Evolutionary conservation across 2,329 filamentous ascomycete genomes (phyloP).

Genomic region (Blastomyces silverae): DNA sequence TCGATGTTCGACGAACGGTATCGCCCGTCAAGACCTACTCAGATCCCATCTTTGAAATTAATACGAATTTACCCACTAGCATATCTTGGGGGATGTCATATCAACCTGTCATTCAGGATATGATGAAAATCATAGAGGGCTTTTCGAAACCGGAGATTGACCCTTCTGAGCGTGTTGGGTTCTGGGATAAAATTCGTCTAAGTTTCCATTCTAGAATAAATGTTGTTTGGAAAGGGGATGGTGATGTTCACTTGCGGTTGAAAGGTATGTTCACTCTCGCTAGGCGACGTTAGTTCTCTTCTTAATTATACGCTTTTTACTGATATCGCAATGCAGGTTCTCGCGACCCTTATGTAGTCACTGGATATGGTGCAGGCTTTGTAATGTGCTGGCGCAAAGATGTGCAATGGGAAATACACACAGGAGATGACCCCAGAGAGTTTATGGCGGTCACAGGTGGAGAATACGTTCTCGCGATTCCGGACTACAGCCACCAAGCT

Average conservation of each 20-base stretch:
- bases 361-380: slow-evolving; percentile 86
- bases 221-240: slow-evolving; percentile 88
- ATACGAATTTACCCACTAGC: slow-evolving; percentile 81
- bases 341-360: slow-evolving; percentile 87
- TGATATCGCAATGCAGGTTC: slow-evolving; percentile 45
- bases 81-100: slow-evolving; percentile 98
- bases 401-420: slow-evolving; percentile 78
- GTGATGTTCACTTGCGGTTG: slow-evolving; percentile 85
- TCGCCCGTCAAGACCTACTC: slow-evolving; percentile 96
- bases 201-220: slow-evolving; percentile 88
- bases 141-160: slow-evolving; percentile 96
- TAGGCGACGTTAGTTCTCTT: slow-evolving; percentile 12
- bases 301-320: slow-evolving; percentile 9
- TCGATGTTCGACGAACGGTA: slow-evolving; percentile 84
- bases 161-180: slow-evolving; percentile 85
- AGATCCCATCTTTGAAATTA: slow-evolving; percentile 84
- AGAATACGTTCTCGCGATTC: slow-evolving; percentile 88
- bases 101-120: slow-evolving; percentile 95
- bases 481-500: slow-evolving; percentile 85
- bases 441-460: slow-evolving; percentile 96
- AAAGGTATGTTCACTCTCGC: slow-evolving; percentile 56
- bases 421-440: slow-evolving; percentile 76
- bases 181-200: slow-evolving; percentile 97
- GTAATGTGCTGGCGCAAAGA: slow-evolving; percentile 98
- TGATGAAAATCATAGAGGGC: slow-evolving; percentile 99